Percentiles rank a stretch among this genome's conserved stretches.
These are phyloP conservation scores for Herpetospermum pedunculosum DNA, from an alignment of 306 rosid species.

Conservation along the genomic window DNA sequence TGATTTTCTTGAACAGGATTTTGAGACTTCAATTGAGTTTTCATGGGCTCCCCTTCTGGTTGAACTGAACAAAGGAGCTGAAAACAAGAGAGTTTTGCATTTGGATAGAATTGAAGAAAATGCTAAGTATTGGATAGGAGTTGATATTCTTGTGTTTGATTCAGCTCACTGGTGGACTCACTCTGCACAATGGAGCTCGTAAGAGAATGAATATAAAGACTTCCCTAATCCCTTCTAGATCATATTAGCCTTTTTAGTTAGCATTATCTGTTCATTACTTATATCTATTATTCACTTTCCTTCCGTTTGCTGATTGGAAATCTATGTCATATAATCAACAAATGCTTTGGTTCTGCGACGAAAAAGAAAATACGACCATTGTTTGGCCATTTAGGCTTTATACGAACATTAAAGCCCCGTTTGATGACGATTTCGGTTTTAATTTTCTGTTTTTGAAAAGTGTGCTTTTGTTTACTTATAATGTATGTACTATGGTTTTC, in stretches of 20 bases:
- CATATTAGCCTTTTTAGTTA: background rate
- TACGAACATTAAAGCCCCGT: background rate
- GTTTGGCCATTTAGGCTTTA: background rate
- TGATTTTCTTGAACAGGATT: slow-evolving; percentile 42
- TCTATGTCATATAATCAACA: background rate
- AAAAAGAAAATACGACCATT: background rate
- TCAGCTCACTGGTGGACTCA: slow-evolving; percentile 99
- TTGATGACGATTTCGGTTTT: too few relatives aligned
- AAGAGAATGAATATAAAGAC: slow-evolving; percentile 4
- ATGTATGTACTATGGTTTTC: too few relatives aligned
- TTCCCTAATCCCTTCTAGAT: background rate
- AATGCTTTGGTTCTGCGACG: background rate
- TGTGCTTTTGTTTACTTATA: too few relatives aligned
- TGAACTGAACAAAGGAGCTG: slow-evolving; percentile 53
- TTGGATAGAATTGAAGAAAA: slow-evolving; percentile 91
- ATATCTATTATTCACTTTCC: background rate
- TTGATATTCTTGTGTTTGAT: slow-evolving; percentile 76
- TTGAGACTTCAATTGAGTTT: slow-evolving; percentile 80
- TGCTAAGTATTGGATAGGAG: slow-evolving; percentile 89
- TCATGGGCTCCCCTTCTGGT: slow-evolving; percentile 88
- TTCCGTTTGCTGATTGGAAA: background rate
- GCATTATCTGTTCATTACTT: background rate
- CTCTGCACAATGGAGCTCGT: slow-evolving; percentile 66
- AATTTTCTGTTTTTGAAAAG: too few relatives aligned
- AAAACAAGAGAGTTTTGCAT: slow-evolving; percentile 58